Evolutionary conservation across 495 filamentous ascomycete genomes (phyloP).

Genomic region (Achaetomiella virescens): DNA sequence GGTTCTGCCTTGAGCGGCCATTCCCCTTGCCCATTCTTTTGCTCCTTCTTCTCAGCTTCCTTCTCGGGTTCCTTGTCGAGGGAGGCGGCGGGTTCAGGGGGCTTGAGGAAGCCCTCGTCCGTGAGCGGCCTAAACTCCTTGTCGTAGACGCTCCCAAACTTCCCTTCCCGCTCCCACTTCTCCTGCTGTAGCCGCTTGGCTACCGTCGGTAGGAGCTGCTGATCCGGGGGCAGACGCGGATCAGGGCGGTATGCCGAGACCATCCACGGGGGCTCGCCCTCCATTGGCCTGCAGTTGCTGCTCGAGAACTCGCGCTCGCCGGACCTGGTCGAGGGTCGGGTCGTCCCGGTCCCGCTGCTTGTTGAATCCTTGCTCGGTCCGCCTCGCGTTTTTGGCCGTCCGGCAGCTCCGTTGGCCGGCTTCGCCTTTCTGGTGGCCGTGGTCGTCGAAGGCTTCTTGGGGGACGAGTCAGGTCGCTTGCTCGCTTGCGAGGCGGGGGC

Average conservation of each 20-base stretch:
- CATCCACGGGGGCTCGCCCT: slow-evolving; percentile 95
- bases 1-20: slow-evolving; percentile 42
- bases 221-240: slow-evolving; percentile 85
- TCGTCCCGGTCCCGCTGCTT: slow-evolving; percentile 38
- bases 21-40: slow-evolving; percentile 34
- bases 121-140: slow-evolving; percentile 75
- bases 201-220: slow-evolving; percentile 91
- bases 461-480: slow-evolving; percentile 43
- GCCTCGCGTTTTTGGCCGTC: slow-evolving; percentile 59
- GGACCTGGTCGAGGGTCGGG: slow-evolving; percentile 48
- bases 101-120: slow-evolving; percentile 44
- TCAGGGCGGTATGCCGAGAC: slow-evolving; percentile 93
- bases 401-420: slow-evolving; percentile 31
- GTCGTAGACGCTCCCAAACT: slow-evolving; percentile 74
- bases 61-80: slow-evolving; percentile 25
- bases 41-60: slow-evolving; percentile 29
- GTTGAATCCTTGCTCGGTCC: slow-evolving; percentile 48
- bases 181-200: slow-evolving; percentile 89
- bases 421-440: slow-evolving; percentile 39
- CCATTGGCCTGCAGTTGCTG: slow-evolving; percentile 58
- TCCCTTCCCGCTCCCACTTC: slow-evolving; percentile 88
- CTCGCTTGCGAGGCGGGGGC: slow-evolving; percentile 33
- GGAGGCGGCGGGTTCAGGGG: slow-evolving; percentile 32
- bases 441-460: slow-evolving; percentile 35
- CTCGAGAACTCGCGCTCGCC: slow-evolving; percentile 45